Conservation (phyloP, 2,329 filamentous ascomycete genomes). For the Purpureocillium takamizusanense region DNA sequence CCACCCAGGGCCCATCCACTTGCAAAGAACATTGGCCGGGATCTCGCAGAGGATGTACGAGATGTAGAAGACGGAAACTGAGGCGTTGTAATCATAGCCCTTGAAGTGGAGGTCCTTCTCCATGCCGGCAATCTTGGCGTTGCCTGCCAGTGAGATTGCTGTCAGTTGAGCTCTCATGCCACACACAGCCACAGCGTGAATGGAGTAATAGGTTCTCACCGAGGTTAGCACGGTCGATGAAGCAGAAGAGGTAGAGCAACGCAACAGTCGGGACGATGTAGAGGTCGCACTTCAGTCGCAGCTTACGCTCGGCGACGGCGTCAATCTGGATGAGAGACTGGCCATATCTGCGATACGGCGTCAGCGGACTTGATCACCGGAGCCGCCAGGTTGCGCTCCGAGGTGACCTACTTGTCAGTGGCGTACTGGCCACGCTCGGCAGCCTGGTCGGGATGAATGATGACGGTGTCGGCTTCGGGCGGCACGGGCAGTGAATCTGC, state of each 20-base stretch:
- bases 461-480: background rate
- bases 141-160: conserved; percentile 42
- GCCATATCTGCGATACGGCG: conserved; percentile 29
- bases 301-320: conserved; percentile 42
- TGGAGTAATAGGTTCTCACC: conserved; percentile 31
- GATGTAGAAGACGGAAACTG: conserved; percentile 63
- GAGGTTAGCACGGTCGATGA: conserved; percentile 67
- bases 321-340: conserved; percentile 45
- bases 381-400: no score
- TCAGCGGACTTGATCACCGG: background rate
- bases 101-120: conserved; percentile 50
- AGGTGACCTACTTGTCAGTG: conserved; percentile 31
- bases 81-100: conserved; percentile 59
- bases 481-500: background rate
- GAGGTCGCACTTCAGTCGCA: conserved; percentile 57
- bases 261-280: conserved; percentile 57
- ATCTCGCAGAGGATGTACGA: conserved; percentile 68
- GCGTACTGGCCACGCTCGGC: conserved; percentile 35
- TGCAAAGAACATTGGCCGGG: conserved; percentile 59
- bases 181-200: background rate
- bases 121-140: conserved; percentile 57
- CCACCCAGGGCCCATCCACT: conserved; percentile 63
- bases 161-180: background rate
- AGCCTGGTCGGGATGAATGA: conserved; percentile 9
- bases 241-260: conserved; percentile 62